These are phyloP conservation scores for Theileria sp. DNA, from an alignment of 169 alveolate species.

Conservation along the genomic window DNA sequence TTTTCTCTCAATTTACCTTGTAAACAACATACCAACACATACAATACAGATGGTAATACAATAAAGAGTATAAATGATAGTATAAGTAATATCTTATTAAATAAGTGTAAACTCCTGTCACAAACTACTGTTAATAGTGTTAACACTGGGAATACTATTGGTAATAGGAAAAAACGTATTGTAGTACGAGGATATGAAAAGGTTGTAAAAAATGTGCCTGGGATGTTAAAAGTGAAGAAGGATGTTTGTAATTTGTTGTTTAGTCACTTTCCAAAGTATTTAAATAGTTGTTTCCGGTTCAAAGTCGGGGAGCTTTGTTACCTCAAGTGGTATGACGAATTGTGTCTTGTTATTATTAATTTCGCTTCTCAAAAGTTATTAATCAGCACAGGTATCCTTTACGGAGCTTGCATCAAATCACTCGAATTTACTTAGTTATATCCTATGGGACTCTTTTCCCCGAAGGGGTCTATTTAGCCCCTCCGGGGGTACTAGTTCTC, in stretches of 20 bases:
- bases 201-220: not conserved
- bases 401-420: not conserved
- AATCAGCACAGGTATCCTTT: slow-evolving; percentile 11
- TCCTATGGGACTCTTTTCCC: too few species aligned
- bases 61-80: too few species aligned
- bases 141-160: too few species aligned
- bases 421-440: too few species aligned
- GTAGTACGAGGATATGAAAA: not conserved
- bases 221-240: slow-evolving; percentile 6
- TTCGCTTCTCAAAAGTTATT: slow-evolving; percentile 56
- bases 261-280: slow-evolving; percentile 55
- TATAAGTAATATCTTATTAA: not conserved
- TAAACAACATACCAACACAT: not conserved
- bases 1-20: not conserved
- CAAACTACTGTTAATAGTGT: too few species aligned
- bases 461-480: too few species aligned
- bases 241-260: slow-evolving; percentile 49
- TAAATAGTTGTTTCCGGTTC: slow-evolving; percentile 42
- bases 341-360: slow-evolving; percentile 52
- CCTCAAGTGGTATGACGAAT: slow-evolving; percentile 46
- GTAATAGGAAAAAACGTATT: not conserved
- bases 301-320: slow-evolving; percentile 61
- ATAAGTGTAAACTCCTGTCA: too few species aligned
- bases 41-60: too few species aligned
- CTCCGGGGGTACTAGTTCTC: too few species aligned